Percentiles rank a stretch among this genome's conserved stretches.
These are phyloP conservation scores for Wickerhamiella parazyma DNA, from an alignment of 805 yeast genomes.

Conservation along the genomic window DNA sequence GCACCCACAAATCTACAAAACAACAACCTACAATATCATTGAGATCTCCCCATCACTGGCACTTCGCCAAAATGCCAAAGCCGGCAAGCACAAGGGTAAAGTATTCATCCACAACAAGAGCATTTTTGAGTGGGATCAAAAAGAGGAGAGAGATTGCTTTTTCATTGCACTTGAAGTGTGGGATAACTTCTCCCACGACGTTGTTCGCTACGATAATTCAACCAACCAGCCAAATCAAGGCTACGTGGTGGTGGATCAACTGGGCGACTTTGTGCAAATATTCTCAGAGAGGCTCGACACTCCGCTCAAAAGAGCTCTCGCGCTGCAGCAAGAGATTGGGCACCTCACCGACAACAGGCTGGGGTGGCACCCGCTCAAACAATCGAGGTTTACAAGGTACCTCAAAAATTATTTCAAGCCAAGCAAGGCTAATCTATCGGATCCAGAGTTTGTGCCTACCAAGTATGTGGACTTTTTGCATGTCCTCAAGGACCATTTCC, in stretches of 20 bases:
- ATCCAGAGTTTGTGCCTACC: slow-evolving; percentile 75
- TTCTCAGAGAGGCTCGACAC: slow-evolving; percentile 48
- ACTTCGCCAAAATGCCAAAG: slow-evolving; percentile 24
- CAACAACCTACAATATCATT: slow-evolving; percentile 55
- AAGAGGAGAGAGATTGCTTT: slow-evolving; percentile 53
- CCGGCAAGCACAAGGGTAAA: slow-evolving; percentile 38
- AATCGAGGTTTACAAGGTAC: slow-evolving; percentile 31
- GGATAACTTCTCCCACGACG: slow-evolving; percentile 75
- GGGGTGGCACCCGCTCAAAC: slow-evolving; percentile 50
- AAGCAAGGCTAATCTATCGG: slow-evolving; percentile 49
- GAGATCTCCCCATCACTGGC: slow-evolving; percentile 58
- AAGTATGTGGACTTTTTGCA: slow-evolving; percentile 51
- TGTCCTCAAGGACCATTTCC: slow-evolving; percentile 49
- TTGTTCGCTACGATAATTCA: slow-evolving; percentile 55
- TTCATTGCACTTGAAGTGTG: slow-evolving; percentile 72
- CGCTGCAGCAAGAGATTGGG: slow-evolving; percentile 32
- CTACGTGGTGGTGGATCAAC: slow-evolving; percentile 54
- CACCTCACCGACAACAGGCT: slow-evolving; percentile 21
- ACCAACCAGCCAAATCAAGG: slow-evolving; percentile 65
- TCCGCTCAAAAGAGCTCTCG: slow-evolving; percentile 38
- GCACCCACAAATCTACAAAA: slow-evolving; percentile 60
- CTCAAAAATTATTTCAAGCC: slow-evolving; percentile 45
- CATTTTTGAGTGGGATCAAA: slow-evolving; percentile 56
- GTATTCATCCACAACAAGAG: slow-evolving; percentile 60
- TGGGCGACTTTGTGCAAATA: slow-evolving; percentile 65